Conservation (phyloP, 176 grass and related monocot genomes). For the Alloteropsis semialata region DNA sequence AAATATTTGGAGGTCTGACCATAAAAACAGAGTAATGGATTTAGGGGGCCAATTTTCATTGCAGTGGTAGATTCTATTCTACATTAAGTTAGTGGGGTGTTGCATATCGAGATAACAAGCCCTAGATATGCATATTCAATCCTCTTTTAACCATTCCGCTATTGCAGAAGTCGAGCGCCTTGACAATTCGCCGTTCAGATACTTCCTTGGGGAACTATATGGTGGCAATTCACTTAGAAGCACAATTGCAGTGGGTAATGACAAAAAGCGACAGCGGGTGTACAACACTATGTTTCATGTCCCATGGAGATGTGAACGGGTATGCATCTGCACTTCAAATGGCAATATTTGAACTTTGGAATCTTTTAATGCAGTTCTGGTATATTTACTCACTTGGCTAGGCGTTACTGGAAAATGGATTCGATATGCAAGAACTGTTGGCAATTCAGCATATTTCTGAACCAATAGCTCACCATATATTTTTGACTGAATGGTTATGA, state of each 20-base stretch:
- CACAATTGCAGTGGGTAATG: constrained; percentile 94
- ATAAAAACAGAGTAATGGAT: not conserved
- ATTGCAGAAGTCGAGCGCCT: constrained; percentile 48
- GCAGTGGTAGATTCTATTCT: constrained; percentile 7
- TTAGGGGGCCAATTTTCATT: not conserved
- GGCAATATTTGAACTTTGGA: not conserved
- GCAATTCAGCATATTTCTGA: not conserved
- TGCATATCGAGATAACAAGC: not conserved
- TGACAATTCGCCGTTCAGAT: constrained; percentile 78
- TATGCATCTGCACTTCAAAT: constrained; percentile 44
- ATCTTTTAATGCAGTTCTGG: not conserved
- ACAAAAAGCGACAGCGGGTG: constrained; percentile 91
- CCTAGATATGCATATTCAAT: not conserved
- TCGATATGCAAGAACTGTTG: not conserved
- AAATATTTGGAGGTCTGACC: constrained; percentile 9
- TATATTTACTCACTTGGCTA: constrained; percentile 7
- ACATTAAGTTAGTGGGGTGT: not conserved
- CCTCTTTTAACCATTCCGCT: constrained; percentile 14
- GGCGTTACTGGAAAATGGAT: not conserved
- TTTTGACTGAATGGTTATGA: not conserved
- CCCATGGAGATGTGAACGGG: constrained; percentile 98
- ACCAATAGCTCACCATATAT: not conserved
- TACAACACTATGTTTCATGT: constrained; percentile 99
- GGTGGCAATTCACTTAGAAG: constrained; percentile 89
- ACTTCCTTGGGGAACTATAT: constrained; percentile 91